These are phyloP conservation scores for Pseudotsuga menziesii DNA, from an alignment of 75 land plant genomes.

Conservation along the genomic window DNA sequence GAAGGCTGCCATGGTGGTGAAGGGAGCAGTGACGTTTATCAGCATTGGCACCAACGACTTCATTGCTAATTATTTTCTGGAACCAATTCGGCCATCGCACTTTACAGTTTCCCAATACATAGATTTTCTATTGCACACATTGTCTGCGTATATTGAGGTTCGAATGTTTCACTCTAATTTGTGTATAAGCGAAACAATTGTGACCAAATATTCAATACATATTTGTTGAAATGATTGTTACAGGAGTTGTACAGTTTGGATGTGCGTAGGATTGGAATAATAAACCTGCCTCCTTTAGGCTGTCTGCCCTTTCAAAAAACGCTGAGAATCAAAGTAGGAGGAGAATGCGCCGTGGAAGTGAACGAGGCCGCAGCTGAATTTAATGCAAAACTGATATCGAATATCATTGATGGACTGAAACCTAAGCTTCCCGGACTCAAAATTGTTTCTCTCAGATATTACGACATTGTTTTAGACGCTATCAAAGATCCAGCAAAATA, in stretches of 20 bases:
- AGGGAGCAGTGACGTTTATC: conserved; percentile 7
- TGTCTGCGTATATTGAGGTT: neutral
- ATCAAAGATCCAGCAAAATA: neutral
- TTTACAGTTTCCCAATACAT: conserved; percentile 14
- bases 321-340: neutral
- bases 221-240: no score
- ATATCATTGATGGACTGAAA: neutral
- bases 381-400: neutral
- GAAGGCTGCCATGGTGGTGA: neutral
- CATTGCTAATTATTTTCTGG: conserved; percentile 13
- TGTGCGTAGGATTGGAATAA: neutral
- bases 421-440: neutral
- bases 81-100: conserved; percentile 2
- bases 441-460: neutral
- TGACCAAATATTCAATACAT: no score
- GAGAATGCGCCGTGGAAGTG: neutral
- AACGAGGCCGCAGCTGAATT: neutral
- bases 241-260: neutral
- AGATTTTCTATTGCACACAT: neutral
- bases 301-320: conserved; percentile 7
- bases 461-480: neutral
- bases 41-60: conserved; percentile 30
- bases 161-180: neutral
- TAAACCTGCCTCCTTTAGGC: conserved; percentile 8
- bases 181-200: no score